Evolutionary conservation across 768 basidiomycete species (phyloP), one percentile per base, ranked within the genome.

Genomic region (Xerocomus brunneocitrinus): DNA sequence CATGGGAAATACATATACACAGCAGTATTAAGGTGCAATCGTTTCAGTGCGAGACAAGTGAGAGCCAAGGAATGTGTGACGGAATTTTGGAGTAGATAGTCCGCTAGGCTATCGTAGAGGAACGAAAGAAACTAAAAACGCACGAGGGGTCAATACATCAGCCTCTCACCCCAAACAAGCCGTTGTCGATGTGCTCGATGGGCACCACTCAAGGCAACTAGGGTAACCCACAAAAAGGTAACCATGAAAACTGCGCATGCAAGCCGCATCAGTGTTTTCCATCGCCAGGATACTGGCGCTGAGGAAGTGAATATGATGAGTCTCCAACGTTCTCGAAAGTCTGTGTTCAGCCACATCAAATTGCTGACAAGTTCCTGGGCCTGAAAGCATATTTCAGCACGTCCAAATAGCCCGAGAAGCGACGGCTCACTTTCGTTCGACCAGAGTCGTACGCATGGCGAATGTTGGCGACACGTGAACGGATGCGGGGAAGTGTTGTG

Each of bases 141-240:
- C 22, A 5, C 24, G 22, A 30, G 10, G 40, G 8, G 9, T 76
- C 67, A 90, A 42, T 83, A 86, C 78, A 89, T 85, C 52, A 91
- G 73, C 48, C 82, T 79, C 62, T 87, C 87, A 47, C 89, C 89
- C 87, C 87, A 91, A 13, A 91, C 80, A 22, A 89, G 78, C 39
- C 86, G 74, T 61, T 88, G 82, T 59, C 84, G 76, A 65, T 91
- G 85, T 22, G 88, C 89, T 35, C 83, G 76, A 55, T 87, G 85
- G 25, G 81, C 87, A 30, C 87, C 89, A 24, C 75, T 73, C 19
- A 87, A 63, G 0, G 82, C 79, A 30, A 84, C 77, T 78, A 78
- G 85, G 25, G 77, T 69, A 13, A 85, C 69, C 76, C 81, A 82
- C 39, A 79, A 71, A 67, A 83, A 85, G 22, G 77, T 69, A 44